Percentiles rank a stretch among this genome's conserved stretches.
These are phyloP conservation scores for Allodekkera sacchari DNA, from an alignment of 805 yeast species.

Conservation along the genomic window DNA sequence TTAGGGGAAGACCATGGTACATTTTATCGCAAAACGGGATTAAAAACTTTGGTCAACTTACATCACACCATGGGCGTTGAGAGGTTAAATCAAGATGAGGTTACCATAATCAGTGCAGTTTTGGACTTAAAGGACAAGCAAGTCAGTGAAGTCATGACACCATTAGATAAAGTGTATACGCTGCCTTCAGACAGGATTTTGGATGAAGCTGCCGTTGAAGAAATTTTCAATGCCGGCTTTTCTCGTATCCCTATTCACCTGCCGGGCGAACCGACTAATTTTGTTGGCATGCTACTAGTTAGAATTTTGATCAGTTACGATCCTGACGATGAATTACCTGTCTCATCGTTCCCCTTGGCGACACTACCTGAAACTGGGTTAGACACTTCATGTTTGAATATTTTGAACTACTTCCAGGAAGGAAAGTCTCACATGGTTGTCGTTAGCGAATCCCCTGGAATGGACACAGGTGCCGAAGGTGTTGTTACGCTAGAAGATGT, in stretches of 20 bases:
- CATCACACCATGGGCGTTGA: conserved; percentile 96
- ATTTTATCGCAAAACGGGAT: conserved; percentile 83
- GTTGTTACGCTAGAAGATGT: conserved; percentile 93
- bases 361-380: conserved; percentile 92
- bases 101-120: conserved; percentile 90
- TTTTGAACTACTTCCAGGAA: conserved; percentile 92
- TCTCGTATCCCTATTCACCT: conserved; percentile 90
- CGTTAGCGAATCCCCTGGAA: conserved; percentile 81
- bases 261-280: conserved; percentile 83
- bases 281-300: conserved; percentile 91
- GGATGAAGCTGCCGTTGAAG: conserved; percentile 79
- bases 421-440: conserved; percentile 97
- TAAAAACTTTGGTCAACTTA: conserved; percentile 85
- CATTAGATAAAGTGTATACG: conserved; percentile 82
- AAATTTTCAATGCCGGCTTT: conserved; percentile 88
- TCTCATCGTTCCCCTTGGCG: conserved; percentile 89
- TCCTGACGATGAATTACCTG: conserved; percentile 92
- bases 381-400: conserved; percentile 88
- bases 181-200: conserved; percentile 75
- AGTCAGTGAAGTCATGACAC: conserved; percentile 87
- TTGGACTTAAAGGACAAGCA: conserved; percentile 88
- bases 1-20: conserved; percentile 97
- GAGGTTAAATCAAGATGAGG: conserved; percentile 88
- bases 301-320: conserved; percentile 90
- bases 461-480: conserved; percentile 72